Evolutionary conservation across 352 stramenopile genomes (phyloP).

Genomic region (Globisporangium nodosum): DNA sequence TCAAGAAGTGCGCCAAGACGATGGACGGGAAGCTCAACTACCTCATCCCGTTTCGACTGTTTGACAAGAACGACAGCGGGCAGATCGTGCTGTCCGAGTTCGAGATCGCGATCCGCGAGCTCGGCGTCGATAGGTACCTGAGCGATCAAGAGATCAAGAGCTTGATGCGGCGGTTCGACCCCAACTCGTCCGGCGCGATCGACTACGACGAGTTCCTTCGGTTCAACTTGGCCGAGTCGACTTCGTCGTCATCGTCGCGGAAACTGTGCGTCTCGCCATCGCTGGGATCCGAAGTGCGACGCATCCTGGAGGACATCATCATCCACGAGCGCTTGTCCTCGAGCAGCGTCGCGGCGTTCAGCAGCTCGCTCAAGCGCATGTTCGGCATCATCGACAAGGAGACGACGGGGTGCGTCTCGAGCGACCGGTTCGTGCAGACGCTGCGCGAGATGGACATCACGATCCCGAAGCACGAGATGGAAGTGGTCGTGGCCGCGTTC

Average conservation of each 20-base stretch:
- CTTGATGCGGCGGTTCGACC: slow-evolving; percentile 70
- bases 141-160: slow-evolving; percentile 75
- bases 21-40: slow-evolving; percentile 76
- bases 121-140: slow-evolving; percentile 70
- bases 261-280: slow-evolving; percentile 11
- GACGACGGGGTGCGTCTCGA: slow-evolving; percentile 39
- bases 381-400: slow-evolving; percentile 80
- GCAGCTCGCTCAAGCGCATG: slow-evolving; percentile 69
- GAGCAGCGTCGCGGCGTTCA: slow-evolving; percentile 41
- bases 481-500: slow-evolving; percentile 41
- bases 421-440: slow-evolving; percentile 44
- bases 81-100: slow-evolving; percentile 72
- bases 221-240: slow-evolving; percentile 66
- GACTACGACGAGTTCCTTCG: slow-evolving; percentile 73
- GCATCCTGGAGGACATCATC: slow-evolving; percentile 45
- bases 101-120: slow-evolving; percentile 56
- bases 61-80: slow-evolving; percentile 66
- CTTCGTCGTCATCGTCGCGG: slow-evolving; percentile 27
- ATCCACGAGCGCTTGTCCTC: slow-evolving; percentile 40
- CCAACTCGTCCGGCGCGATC: slow-evolving; percentile 60
- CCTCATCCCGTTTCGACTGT: slow-evolving; percentile 56
- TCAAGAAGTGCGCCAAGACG: slow-evolving; percentile 74
- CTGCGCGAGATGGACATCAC: slow-evolving; percentile 59
- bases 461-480: slow-evolving; percentile 31
- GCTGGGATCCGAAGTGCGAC: slow-evolving; percentile 18